phyloP scores from a whole-genome alignment of 2,329 filamentous ascomycete genomes.

The Dendrostoma leiphaemia region DNA sequence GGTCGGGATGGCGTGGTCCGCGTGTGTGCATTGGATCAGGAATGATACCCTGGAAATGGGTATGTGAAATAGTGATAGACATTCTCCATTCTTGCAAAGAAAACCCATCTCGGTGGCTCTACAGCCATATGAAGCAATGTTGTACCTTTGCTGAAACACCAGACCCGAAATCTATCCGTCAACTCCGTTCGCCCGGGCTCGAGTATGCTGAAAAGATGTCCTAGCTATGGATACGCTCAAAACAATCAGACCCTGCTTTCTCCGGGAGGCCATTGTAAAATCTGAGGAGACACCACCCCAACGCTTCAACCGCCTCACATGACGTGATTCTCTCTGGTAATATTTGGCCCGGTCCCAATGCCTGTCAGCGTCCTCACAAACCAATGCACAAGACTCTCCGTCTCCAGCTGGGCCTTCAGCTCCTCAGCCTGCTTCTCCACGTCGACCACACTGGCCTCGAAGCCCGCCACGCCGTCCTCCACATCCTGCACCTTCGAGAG shows the following conservation, averaged over 20 bases:
- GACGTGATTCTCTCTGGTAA: constrained; percentile 32
- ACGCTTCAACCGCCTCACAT: too few relatives aligned
- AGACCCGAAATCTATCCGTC: not conserved
- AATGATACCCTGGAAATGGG: not conserved
- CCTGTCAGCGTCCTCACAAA: constrained; percentile 59
- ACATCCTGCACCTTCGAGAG: constrained; percentile 80
- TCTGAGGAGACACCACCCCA: too few relatives aligned
- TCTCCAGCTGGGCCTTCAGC: constrained; percentile 61
- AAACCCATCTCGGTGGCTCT: not conserved
- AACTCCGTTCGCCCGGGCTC: constrained; percentile 15
- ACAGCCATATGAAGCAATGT: not conserved
- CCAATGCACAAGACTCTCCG: constrained; percentile 65
- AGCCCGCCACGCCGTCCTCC: constrained; percentile 76
- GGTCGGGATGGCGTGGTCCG: not conserved
- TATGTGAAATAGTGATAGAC: constrained; percentile 17
- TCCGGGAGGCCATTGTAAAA: not conserved
- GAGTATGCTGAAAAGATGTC: constrained; percentile 2
- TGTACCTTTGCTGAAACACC: not conserved
- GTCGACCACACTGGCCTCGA: constrained; percentile 74
- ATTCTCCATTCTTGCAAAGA: constrained; percentile 13
- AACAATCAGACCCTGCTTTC: not conserved
- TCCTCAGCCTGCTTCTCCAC: constrained; percentile 64
- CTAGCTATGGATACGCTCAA: not conserved
- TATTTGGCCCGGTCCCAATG: constrained; percentile 59
- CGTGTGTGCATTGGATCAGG: not conserved